These are phyloP conservation scores for Ceratocystis huliohia DNA, from an alignment of 2,329 filamentous ascomycete genomes.

Conservation along the genomic window DNA sequence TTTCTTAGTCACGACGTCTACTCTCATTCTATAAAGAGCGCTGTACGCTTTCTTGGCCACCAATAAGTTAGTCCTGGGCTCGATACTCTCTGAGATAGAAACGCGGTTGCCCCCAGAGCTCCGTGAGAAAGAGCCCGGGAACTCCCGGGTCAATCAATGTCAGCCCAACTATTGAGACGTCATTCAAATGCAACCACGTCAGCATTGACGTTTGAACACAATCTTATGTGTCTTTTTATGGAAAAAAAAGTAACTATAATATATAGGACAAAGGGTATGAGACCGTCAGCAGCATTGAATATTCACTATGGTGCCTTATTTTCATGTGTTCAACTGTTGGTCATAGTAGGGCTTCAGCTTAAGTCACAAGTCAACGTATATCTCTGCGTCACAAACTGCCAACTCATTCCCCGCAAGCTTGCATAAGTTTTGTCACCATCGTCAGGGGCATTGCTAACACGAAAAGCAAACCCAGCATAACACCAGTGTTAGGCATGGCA, in stretches of 20 bases:
- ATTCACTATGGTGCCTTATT: background rate
- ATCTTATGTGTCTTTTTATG: background rate
- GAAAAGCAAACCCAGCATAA: no score
- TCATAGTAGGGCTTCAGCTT: no score
- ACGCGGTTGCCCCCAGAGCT: slow-evolving; percentile 32
- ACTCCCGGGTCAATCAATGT: slow-evolving; percentile 1
- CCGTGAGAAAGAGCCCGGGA: slow-evolving; percentile 7
- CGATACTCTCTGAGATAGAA: slow-evolving; percentile 45
- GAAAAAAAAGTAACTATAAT: background rate
- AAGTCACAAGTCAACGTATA: no score
- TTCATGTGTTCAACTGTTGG: no score
- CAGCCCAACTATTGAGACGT: background rate
- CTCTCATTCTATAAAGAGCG: slow-evolving; percentile 52
- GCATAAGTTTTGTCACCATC: no score
- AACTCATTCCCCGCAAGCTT: no score
- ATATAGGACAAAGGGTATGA: no score
- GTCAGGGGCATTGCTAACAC: no score
- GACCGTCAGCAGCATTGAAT: background rate
- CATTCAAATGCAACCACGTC: background rate
- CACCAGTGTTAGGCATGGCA: no score
- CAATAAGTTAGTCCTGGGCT: slow-evolving; percentile 52
- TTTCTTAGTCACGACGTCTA: slow-evolving; percentile 52
- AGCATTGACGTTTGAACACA: background rate
- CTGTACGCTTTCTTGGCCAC: slow-evolving; percentile 60
- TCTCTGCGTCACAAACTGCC: no score